Evolutionary conservation across 345 rosid genomes (phyloP).

Genomic region (Triadica sebifera): DNA sequence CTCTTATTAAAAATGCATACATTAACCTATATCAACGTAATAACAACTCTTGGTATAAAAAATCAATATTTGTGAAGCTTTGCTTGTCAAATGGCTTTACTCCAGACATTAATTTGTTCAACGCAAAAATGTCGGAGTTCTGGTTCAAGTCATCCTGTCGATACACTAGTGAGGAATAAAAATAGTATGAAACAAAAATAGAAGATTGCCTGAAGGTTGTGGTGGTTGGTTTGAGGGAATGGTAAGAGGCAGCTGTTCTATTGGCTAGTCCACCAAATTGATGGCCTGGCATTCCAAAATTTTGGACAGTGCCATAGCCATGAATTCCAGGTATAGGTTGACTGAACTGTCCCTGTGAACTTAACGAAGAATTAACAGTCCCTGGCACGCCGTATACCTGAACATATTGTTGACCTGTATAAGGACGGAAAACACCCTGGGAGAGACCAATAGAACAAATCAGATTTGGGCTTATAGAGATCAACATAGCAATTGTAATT

Average conservation of each 20-base stretch:
- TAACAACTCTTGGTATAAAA: neutral
- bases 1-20: neutral
- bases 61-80: neutral
- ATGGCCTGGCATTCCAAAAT: constrained; percentile 28
- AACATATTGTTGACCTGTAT: constrained; percentile 30
- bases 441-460: constrained; percentile 2
- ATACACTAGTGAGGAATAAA: neutral
- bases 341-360: constrained; percentile 30
- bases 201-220: constrained; percentile 26
- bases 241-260: constrained; percentile 24
- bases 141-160: neutral
- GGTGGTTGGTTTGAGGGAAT: constrained; percentile 34
- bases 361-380: constrained; percentile 17
- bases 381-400: constrained; percentile 31
- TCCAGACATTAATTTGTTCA: neutral
- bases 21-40: no score
- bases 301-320: constrained; percentile 19
- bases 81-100: neutral
- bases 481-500: neutral
- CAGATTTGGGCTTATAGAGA: neutral
- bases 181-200: neutral
- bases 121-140: neutral
- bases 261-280: constrained; percentile 30
- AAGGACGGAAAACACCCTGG: constrained; percentile 36
- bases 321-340: constrained; percentile 28